Evolutionary conservation across 2,329 filamentous ascomycete species (phyloP).

Genomic region (Colletotrichum lupini): DNA sequence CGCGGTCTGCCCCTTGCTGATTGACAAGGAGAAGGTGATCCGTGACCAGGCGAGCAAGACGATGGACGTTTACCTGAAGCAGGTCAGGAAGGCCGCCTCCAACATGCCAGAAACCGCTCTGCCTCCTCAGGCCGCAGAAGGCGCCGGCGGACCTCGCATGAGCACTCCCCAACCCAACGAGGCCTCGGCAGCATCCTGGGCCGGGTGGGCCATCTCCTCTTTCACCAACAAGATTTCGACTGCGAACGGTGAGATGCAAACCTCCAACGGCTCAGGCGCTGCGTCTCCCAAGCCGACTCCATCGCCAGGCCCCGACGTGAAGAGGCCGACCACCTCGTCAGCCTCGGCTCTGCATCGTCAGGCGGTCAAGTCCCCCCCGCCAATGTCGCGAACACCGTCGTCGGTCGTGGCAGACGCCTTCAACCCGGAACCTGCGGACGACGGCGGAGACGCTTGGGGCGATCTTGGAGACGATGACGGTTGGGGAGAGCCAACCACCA

Average conservation of each 20-base stretch:
- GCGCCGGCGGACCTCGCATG: constrained; percentile 74
- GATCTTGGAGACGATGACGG: constrained; percentile 67
- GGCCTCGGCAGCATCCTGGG: constrained; percentile 77
- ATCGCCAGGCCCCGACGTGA: constrained; percentile 51
- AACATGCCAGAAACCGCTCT: constrained; percentile 84
- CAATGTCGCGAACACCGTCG: constrained; percentile 60
- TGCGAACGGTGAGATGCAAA: constrained; percentile 87
- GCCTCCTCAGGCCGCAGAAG: constrained; percentile 69
- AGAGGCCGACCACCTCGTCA: constrained; percentile 57
- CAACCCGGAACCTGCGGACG: constrained; percentile 67
- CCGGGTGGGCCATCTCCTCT: constrained; percentile 97
- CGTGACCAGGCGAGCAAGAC: constrained; percentile 93
- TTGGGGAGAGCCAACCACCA: constrained; percentile 52
- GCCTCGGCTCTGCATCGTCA: constrained; percentile 71
- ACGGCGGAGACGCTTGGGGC: constrained; percentile 81
- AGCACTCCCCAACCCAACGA: constrained; percentile 75
- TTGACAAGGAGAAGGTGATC: constrained; percentile 96
- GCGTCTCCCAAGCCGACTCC: constrained; percentile 54
- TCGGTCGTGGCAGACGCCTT: constrained; percentile 61
- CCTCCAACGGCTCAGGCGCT: constrained; percentile 57
- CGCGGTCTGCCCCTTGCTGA: constrained; percentile 81
- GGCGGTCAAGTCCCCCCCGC: constrained; percentile 64
- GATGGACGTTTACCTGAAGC: constrained; percentile 85
- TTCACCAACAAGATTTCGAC: constrained; percentile 94
- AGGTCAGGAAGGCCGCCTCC: constrained; percentile 81